These are phyloP conservation scores for Cladophialophora immunda DNA, from an alignment of 2,329 filamentous ascomycete genomes.

Conservation along the genomic window DNA sequence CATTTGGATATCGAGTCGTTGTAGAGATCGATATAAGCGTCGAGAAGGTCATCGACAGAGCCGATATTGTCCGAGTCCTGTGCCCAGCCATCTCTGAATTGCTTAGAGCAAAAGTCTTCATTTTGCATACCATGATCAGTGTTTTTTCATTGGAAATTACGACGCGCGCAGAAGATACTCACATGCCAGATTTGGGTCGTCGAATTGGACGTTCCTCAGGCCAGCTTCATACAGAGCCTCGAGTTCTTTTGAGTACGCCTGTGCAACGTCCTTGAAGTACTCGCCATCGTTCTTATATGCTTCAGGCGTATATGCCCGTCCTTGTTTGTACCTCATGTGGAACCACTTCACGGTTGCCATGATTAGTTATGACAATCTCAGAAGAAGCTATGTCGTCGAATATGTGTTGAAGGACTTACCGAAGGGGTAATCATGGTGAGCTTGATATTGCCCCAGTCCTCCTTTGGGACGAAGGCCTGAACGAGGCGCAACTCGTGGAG, in stretches of 20 bases:
- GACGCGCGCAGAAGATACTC: constrained; percentile 43
- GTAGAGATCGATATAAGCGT: constrained; percentile 75
- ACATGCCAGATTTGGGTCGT: constrained; percentile 69
- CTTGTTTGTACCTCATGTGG: constrained; percentile 68
- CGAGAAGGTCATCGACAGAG: constrained; percentile 72
- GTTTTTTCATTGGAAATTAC: background rate
- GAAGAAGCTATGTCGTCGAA: background rate
- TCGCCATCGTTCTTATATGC: constrained; percentile 67
- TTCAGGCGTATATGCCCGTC: constrained; percentile 64
- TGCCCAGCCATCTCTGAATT: constrained; percentile 72
- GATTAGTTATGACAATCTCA: background rate
- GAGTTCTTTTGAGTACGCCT: constrained; percentile 71
- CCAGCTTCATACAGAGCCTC: constrained; percentile 66
- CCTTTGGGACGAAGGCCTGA: constrained; percentile 66
- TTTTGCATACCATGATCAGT: background rate
- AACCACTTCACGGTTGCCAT: constrained; percentile 61
- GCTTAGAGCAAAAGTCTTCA: constrained; percentile 73
- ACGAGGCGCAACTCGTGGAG: constrained; percentile 68
- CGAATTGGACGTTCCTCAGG: constrained; percentile 67
- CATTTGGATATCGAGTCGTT: constrained; percentile 70
- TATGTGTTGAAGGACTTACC: constrained; percentile 21
- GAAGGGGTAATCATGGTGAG: constrained; percentile 72
- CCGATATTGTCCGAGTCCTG: constrained; percentile 71
- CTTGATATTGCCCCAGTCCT: constrained; percentile 72
- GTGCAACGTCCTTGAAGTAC: constrained; percentile 72